Evolutionary conservation across 148 eudicot genomes (phyloP), one percentile per base, ranked within the genome.

Genomic region (Fagopyrum esculentum): DNA sequence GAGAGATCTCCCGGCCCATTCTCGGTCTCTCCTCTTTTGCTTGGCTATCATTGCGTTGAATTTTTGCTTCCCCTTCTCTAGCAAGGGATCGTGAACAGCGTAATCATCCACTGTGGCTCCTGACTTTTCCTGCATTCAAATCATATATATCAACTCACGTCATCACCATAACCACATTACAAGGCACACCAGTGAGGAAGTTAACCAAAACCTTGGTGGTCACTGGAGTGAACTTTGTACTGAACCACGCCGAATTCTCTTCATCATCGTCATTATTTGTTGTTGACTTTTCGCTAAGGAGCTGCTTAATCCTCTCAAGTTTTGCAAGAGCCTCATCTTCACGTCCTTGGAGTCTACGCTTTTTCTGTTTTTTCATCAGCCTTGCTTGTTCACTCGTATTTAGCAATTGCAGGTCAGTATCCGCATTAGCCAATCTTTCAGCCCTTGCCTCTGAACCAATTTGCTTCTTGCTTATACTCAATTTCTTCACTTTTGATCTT

Each of bases 1-100:
- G 51, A 94, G 96, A 69, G 98, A 90, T 80, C 80, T 89, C 74
- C 98, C 98, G 72, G 98, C 98, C 97, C 97, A 94, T 85, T 94
- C 98, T 47, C 98, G 88, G 54, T 87, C 90, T 72, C 86, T 77
- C 75, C 89, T 90, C 80, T 92, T 94, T 82, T 91, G 90, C 81
- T 89, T 94, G 64, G 98, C 96, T 46, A 86, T 84, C 89, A 88
- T 88, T 86, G 46, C 86, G 81, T 94, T 94, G 87, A 94, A 94
- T 78, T 92, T 94, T 85, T 94, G 88, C 76, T 94, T 92, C 49
- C 98, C 98, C 74, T 91, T 88, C 87, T 90, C 96, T 80, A 94
- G 79, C 11, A 94, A 89, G 74, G 98, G 97, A 83, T 94, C 97
- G 22, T 79, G 78, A 75, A 94, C 96, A 40, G 86, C 91, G 78